Conservation (phyloP, 768 basidiomycete genomes). For the Sistotremastrum niveocremeum region DNA sequence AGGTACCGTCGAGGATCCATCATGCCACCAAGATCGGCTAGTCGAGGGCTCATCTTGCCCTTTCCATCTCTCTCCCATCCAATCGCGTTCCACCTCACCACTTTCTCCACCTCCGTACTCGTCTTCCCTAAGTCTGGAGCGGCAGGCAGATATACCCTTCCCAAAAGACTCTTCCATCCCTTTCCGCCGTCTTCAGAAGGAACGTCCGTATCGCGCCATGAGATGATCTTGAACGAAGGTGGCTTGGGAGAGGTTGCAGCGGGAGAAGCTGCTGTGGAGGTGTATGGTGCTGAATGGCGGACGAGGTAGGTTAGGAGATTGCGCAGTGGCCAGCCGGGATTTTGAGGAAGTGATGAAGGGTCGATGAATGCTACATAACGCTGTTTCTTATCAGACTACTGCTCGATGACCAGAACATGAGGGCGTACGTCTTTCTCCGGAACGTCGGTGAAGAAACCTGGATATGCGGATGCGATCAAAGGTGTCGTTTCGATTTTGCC, state of each 20-base stretch:
- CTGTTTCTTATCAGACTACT: conserved; percentile 16
- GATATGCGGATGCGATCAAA: conserved; percentile 35
- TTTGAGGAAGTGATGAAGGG: conserved; percentile 61
- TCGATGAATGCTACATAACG: conserved; percentile 61
- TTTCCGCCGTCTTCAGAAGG: conserved; percentile 19
- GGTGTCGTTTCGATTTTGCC: conserved; percentile 29
- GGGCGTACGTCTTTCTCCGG: conserved; percentile 28
- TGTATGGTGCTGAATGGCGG: conserved; percentile 28
- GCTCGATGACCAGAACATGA: background rate
- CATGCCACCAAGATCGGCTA: conserved; percentile 88
- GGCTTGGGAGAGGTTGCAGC: background rate
- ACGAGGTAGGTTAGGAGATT: conserved; percentile 80
- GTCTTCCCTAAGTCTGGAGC: conserved; percentile 8
- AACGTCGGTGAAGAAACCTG: conserved; percentile 39
- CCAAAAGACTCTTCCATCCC: conserved; percentile 53
- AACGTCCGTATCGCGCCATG: conserved; percentile 58
- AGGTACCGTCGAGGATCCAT: conserved; percentile 81
- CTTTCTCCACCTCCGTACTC: conserved; percentile 2
- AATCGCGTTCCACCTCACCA: conserved; percentile 43
- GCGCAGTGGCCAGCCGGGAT: conserved; percentile 87
- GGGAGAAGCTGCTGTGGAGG: conserved; percentile 17
- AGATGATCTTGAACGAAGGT: conserved; percentile 46
- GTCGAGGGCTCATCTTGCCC: conserved; percentile 75
- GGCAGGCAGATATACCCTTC: conserved; percentile 28
- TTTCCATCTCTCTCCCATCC: conserved; percentile 93